Evolutionary conservation across 129 eudicot species (phyloP).

Genomic region (Flaveria linearis): DNA sequence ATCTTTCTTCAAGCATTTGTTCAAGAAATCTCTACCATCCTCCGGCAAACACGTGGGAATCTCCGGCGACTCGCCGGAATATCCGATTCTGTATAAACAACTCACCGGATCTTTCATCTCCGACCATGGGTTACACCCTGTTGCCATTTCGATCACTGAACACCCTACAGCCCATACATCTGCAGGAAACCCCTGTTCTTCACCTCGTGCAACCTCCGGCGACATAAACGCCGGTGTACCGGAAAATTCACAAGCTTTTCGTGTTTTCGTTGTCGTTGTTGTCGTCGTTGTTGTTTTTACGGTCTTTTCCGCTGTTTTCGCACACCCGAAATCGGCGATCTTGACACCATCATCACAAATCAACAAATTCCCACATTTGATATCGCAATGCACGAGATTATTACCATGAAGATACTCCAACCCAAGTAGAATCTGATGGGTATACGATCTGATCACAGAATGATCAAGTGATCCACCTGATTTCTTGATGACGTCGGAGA

Average conservation of each 20-base stretch:
- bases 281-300: background rate
- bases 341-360: slow-evolving; percentile 57
- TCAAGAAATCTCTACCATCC: slow-evolving; percentile 54
- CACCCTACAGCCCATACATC: slow-evolving; percentile 94
- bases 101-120: slow-evolving; percentile 54
- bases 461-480: slow-evolving; percentile 59
- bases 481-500: slow-evolving; percentile 54
- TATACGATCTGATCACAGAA: slow-evolving; percentile 41
- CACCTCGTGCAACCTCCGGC: slow-evolving; percentile 89
- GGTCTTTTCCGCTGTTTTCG: slow-evolving; percentile 22
- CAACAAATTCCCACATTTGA: slow-evolving; percentile 66
- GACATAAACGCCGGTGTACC: slow-evolving; percentile 94
- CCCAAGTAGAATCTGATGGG: slow-evolving; percentile 53
- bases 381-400: slow-evolving; percentile 73
- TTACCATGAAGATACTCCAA: slow-evolving; percentile 59
- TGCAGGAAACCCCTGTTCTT: slow-evolving; percentile 71
- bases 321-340: slow-evolving; percentile 81
- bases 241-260: slow-evolving; percentile 26
- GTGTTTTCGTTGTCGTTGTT: background rate
- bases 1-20: slow-evolving; percentile 57
- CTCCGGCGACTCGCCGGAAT: slow-evolving; percentile 59
- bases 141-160: slow-evolving; percentile 73
- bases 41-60: slow-evolving; percentile 55
- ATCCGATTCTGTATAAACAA: slow-evolving; percentile 64
- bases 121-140: slow-evolving; percentile 76